phyloP scores from a whole-genome alignment of 2,329 filamentous ascomycete genomes.

The Huntiella decipiens region DNA sequence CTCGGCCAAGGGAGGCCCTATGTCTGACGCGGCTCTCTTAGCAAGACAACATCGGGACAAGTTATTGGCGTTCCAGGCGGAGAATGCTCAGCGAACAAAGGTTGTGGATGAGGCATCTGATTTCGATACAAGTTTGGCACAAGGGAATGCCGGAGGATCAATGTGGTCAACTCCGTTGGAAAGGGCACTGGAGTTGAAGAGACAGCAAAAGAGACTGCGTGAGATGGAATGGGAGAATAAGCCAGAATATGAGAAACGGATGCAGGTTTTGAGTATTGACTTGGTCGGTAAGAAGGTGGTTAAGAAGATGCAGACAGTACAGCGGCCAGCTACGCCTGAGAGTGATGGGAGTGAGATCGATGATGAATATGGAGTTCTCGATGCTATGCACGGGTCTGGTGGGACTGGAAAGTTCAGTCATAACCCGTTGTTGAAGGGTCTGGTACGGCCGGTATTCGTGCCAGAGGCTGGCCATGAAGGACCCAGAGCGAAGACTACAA shows the following conservation, averaged over 20 bases:
- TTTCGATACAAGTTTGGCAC: constrained; percentile 32
- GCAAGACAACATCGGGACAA: constrained; percentile 66
- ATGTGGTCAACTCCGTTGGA: constrained; percentile 78
- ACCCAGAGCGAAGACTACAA: constrained; percentile 19
- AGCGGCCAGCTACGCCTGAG: constrained; percentile 36
- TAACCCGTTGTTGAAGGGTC: constrained; percentile 45
- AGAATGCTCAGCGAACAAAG: constrained; percentile 68
- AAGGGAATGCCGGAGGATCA: constrained; percentile 29
- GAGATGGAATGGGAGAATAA: constrained; percentile 74
- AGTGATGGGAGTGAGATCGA: constrained; percentile 22
- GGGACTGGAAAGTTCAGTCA: constrained; percentile 43
- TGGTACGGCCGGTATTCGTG: constrained; percentile 43
- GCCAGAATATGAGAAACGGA: constrained; percentile 77
- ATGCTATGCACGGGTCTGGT: constrained; percentile 12
- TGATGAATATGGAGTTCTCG: constrained; percentile 14
- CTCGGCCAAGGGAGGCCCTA: constrained; percentile 22
- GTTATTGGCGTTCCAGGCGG: constrained; percentile 62
- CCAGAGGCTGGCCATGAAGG: constrained; percentile 31
- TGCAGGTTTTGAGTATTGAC: constrained; percentile 70
- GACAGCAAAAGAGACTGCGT: constrained; percentile 63
- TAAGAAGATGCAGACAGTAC: constrained; percentile 45
- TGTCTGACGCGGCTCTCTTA: constrained; percentile 31
- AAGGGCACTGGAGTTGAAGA: constrained; percentile 62
- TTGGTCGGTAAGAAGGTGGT: constrained; percentile 61
- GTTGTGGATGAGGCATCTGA: constrained; percentile 68